These are phyloP conservation scores for Heliamphora ciliata DNA, from an alignment of 179 eudicot genomes.

Conservation along the genomic window DNA sequence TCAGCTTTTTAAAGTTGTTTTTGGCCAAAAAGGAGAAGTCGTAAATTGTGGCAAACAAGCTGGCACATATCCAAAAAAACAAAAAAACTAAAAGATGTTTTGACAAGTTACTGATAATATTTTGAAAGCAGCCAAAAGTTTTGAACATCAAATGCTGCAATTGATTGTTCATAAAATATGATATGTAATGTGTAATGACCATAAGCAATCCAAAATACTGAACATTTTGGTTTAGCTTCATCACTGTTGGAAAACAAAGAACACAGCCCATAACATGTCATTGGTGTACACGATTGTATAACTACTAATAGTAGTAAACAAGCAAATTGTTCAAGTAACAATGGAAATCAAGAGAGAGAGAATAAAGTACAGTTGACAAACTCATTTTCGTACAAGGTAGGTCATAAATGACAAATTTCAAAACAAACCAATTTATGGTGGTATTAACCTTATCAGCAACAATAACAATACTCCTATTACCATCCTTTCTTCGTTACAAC, in stretches of 20 bases:
- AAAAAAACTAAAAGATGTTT: too few species aligned
- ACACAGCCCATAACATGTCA: not conserved
- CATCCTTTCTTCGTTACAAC: not conserved
- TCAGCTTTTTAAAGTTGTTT: too few species aligned
- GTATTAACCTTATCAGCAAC: not conserved
- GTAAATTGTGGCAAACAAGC: too few species aligned
- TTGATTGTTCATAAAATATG: not conserved
- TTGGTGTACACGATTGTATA: not conserved
- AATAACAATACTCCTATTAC: not conserved
- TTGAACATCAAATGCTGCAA: not conserved
- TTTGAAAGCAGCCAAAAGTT: not conserved
- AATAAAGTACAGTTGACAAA: not conserved
- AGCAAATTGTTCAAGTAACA: not conserved
- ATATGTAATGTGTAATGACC: not conserved
- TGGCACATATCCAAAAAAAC: too few species aligned
- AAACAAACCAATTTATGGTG: not conserved
- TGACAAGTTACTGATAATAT: not conserved
- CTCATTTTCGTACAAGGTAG: not conserved
- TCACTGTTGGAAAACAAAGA: not conserved
- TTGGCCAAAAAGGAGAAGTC: too few species aligned
- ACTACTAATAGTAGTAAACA: not conserved
- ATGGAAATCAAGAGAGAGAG: not conserved
- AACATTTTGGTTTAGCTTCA: slow-evolving; percentile 3
- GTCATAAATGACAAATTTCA: not conserved
- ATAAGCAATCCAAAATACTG: not conserved